These are phyloP conservation scores for Cardiospermum halicacabum DNA, from an alignment of 345 rosid species.

Conservation along the genomic window DNA sequence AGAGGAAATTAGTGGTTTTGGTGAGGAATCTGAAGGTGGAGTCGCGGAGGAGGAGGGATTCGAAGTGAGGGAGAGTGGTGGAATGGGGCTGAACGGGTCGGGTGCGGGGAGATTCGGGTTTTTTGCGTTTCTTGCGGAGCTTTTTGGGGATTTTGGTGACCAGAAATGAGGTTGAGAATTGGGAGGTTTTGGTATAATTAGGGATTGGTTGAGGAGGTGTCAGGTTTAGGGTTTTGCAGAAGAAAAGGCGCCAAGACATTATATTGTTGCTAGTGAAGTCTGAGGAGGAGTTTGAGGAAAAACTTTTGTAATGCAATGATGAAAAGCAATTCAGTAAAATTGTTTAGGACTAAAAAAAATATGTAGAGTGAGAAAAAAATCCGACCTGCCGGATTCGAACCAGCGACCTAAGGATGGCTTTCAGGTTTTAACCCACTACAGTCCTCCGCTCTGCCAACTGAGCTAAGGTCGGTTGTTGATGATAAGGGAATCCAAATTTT, in stretches of 20 bases:
- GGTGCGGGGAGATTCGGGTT: constrained; percentile 63
- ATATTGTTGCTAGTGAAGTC: too few species aligned
- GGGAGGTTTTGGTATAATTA: constrained; percentile 1
- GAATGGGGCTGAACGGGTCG: constrained; percentile 51
- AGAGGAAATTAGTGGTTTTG: constrained; percentile 56
- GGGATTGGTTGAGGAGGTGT: constrained; percentile 10
- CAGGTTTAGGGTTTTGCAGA: constrained; percentile 24
- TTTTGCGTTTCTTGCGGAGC: constrained; percentile 39
- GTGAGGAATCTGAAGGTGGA: constrained; percentile 61
- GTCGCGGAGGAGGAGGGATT: constrained; percentile 58
- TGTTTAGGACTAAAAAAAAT: too few species aligned
- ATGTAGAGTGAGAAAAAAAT: background rate
- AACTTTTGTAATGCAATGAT: too few species aligned
- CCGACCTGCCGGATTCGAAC: constrained; percentile 91
- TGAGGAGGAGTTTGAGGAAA: too few species aligned
- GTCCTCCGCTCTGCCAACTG: constrained; percentile 98
- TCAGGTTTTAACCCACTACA: constrained; percentile 30
- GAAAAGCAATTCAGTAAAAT: too few species aligned
- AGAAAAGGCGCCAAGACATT: constrained; percentile 46
- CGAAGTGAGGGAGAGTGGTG: constrained; percentile 43
- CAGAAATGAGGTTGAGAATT: constrained; percentile 79
- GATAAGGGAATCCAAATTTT: too few species aligned
- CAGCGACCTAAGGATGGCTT: constrained; percentile 66
- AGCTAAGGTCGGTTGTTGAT: too few species aligned
- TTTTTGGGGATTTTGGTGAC: constrained; percentile 71